These are phyloP conservation scores for Eimeria maxima DNA, from an alignment of 169 alveolate genomes.

Conservation along the genomic window DNA sequence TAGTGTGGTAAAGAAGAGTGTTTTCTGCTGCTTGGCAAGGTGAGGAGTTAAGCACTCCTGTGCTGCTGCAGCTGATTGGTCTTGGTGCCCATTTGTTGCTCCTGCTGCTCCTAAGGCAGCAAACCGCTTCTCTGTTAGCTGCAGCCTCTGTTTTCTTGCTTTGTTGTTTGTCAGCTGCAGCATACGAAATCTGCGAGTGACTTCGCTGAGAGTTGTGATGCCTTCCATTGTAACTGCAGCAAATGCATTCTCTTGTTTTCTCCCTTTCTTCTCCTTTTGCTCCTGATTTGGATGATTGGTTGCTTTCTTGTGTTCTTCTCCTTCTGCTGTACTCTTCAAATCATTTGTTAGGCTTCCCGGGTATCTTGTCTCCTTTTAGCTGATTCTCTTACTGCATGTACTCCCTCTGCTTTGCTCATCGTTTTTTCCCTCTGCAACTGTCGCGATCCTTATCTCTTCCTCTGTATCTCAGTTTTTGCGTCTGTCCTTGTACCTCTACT, in stretches of 20 bases:
- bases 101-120: not conserved
- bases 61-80: conserved; percentile 19
- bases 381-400: too few relatives aligned
- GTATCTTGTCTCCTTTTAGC: too few relatives aligned
- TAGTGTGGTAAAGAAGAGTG: not conserved
- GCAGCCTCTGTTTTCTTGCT: conserved; percentile 41
- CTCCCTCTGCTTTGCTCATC: too few relatives aligned
- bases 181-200: not conserved
- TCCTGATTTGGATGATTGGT: not conserved
- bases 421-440: too few relatives aligned
- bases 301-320: not conserved
- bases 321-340: not conserved
- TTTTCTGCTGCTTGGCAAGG: not conserved
- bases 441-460: too few relatives aligned
- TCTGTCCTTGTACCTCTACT: too few relatives aligned
- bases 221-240: not conserved
- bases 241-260: not conserved
- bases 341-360: not conserved
- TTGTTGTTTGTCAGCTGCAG: conserved; percentile 34
- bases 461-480: not conserved
- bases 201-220: not conserved
- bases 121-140: not conserved
- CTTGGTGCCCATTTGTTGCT: not conserved
- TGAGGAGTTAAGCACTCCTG: not conserved
- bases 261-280: not conserved